These are phyloP conservation scores for Microascus cirrosus DNA, from an alignment of 2,329 filamentous ascomycete species.

Conservation along the genomic window DNA sequence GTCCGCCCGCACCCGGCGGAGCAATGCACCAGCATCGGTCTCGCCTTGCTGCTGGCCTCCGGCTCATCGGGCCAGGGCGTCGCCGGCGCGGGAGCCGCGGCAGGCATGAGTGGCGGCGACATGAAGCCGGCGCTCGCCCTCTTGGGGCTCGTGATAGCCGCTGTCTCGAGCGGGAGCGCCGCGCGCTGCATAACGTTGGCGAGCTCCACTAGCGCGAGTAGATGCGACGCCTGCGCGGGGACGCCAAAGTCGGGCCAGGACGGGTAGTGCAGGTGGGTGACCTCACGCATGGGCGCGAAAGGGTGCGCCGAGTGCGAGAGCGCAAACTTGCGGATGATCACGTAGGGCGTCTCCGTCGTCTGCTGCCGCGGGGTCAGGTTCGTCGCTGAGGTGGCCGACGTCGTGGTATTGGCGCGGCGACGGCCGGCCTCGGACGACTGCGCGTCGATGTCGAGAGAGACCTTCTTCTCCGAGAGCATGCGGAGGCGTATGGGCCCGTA, in stretches of 20 bases:
- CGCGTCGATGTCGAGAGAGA: slow-evolving; percentile 58
- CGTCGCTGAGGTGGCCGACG: slow-evolving; percentile 24
- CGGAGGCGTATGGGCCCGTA: slow-evolving; percentile 72
- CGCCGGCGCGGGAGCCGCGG: slow-evolving; percentile 13
- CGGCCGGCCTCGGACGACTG: slow-evolving; percentile 20
- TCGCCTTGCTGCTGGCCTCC: slow-evolving; percentile 34
- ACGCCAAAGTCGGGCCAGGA: slow-evolving; percentile 97
- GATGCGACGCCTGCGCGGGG: slow-evolving; percentile 76
- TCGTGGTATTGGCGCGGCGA: slow-evolving; percentile 43
- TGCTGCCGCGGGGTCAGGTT: slow-evolving; percentile 13
- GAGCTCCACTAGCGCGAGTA: slow-evolving; percentile 82
- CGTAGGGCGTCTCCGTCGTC: slow-evolving; percentile 52
- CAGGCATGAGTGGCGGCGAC: background rate
- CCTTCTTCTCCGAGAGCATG: slow-evolving; percentile 68
- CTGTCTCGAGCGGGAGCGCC: slow-evolving; percentile 34
- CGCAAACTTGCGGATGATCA: slow-evolving; percentile 78
- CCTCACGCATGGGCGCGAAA: slow-evolving; percentile 78
- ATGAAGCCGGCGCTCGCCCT: slow-evolving; percentile 15
- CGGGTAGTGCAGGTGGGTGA: slow-evolving; percentile 89
- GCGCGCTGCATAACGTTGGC: slow-evolving; percentile 63
- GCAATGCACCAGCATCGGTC: slow-evolving; percentile 87
- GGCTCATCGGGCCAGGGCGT: slow-evolving; percentile 46
- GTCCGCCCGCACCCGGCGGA: slow-evolving; percentile 93
- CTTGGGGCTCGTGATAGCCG: slow-evolving; percentile 20
- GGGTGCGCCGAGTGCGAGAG: slow-evolving; percentile 66